Evolutionary conservation across 257 asterid species (phyloP).

Genomic region (Penstemon barbatus): DNA sequence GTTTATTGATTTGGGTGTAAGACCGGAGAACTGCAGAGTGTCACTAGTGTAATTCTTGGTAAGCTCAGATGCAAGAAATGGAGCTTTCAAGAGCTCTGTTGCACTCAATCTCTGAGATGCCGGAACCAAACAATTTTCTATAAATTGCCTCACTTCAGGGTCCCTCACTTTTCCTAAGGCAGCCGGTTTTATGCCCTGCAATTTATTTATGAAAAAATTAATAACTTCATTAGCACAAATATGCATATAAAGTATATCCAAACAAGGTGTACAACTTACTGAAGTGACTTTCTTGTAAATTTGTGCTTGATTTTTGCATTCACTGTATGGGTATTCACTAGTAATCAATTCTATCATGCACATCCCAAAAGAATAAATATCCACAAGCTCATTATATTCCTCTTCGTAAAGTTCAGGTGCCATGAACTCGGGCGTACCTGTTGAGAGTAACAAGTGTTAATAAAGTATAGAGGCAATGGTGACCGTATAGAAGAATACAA

Average conservation of each 20-base stretch:
- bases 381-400: conserved; percentile 70
- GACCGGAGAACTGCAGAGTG: conserved; percentile 33
- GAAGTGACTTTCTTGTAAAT: conserved; percentile 67
- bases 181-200: conserved; percentile 79
- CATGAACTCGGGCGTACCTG: conserved; percentile 93
- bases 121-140: conserved; percentile 72
- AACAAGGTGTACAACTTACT: conserved; percentile 37
- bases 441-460: not conserved
- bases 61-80: conserved; percentile 45
- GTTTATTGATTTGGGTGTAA: conserved; percentile 30
- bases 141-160: conserved; percentile 47
- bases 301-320: conserved; percentile 80
- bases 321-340: conserved; percentile 68
- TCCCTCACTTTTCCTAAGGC: conserved; percentile 50
- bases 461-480: not conserved
- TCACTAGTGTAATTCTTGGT: conserved; percentile 29
- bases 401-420: conserved; percentile 89
- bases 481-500: not conserved
- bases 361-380: conserved; percentile 79
- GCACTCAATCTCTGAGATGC: conserved; percentile 61
- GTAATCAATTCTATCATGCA: conserved; percentile 73
- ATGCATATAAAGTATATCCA: not conserved
- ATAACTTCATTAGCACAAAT: not conserved
- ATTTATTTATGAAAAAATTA: not conserved
- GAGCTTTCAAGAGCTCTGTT: conserved; percentile 55